These are phyloP conservation scores for Acacia melanoxylon DNA, from an alignment of 306 rosid species.

Conservation along the genomic window DNA sequence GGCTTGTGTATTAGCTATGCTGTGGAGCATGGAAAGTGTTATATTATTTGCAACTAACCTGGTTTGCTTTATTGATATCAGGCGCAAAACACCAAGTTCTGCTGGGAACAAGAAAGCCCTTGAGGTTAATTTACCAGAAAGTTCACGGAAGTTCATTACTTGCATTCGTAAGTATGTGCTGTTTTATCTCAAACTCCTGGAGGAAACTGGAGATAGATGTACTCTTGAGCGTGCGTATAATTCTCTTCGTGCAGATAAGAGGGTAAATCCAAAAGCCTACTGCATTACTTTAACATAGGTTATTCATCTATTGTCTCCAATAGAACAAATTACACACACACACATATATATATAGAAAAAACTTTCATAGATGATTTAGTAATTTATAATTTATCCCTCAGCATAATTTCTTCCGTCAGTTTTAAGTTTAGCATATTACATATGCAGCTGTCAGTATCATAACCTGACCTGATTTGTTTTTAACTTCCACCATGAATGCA, in stretches of 20 bases:
- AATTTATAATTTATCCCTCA: conserved; percentile 5
- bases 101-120: conserved; percentile 74
- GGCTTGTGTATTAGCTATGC: conserved; percentile 13
- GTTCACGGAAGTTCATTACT: conserved; percentile 95
- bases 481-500: conserved; percentile 45
- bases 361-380: neutral
- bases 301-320: neutral
- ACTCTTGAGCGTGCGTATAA: conserved; percentile 93
- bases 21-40: conserved; percentile 24
- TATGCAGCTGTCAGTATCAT: neutral
- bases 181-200: conserved; percentile 87
- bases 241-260: conserved; percentile 87
- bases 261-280: conserved; percentile 57
- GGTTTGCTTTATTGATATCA: conserved; percentile 41
- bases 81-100: conserved; percentile 87
- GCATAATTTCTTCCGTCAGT: conserved; percentile 18
- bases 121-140: conserved; percentile 95
- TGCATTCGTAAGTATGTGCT: conserved; percentile 89
- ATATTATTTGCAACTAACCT: conserved; percentile 26
- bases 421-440: conserved; percentile 16
- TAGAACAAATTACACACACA: neutral
- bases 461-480: conserved; percentile 31
- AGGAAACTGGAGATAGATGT: conserved; percentile 89
- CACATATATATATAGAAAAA: neutral
- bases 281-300: conserved; percentile 29